These are phyloP conservation scores for Anisogramma anomala DNA, from an alignment of 2,329 filamentous ascomycete genomes.

Conservation along the genomic window DNA sequence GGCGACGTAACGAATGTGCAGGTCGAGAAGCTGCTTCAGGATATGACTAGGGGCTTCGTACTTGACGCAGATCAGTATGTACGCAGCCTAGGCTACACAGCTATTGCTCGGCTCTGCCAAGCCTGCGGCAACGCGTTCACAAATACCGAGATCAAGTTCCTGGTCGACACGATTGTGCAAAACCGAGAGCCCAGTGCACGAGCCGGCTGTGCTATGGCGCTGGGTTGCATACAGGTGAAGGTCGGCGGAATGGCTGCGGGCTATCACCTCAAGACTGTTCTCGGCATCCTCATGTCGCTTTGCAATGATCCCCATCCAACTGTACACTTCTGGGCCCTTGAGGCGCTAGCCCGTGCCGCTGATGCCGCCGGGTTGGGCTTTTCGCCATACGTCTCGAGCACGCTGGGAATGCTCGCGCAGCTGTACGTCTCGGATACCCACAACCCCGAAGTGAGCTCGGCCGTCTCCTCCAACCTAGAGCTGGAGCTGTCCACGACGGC, in stretches of 20 bases:
- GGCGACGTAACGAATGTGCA: constrained; percentile 64
- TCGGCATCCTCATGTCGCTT: constrained; percentile 96
- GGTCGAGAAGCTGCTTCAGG: constrained; percentile 76
- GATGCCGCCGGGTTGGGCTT: constrained; percentile 91
- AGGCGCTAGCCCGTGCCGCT: constrained; percentile 73
- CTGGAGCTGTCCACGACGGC: constrained; percentile 72
- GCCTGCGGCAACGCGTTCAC: constrained; percentile 80
- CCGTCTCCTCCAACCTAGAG: constrained; percentile 82
- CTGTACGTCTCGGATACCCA: constrained; percentile 87
- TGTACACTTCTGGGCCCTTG: constrained; percentile 93
- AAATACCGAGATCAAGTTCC: constrained; percentile 69
- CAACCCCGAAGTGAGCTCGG: constrained; percentile 67
- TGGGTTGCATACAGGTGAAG: constrained; percentile 88
- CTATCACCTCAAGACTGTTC: constrained; percentile 89
- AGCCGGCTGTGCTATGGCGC: constrained; percentile 85
- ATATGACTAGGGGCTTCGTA: constrained; percentile 60
- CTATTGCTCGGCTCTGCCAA: constrained; percentile 74
- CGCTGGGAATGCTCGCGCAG: constrained; percentile 86
- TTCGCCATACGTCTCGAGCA: constrained; percentile 78
- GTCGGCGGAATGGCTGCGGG: constrained; percentile 96
- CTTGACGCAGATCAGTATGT: constrained; percentile 77
- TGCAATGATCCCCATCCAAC: constrained; percentile 90
- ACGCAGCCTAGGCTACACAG: constrained; percentile 73
- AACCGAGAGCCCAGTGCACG: constrained; percentile 89
- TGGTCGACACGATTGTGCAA: constrained; percentile 87